These are phyloP conservation scores for Aspergillus unguis DNA, from an alignment of 2,329 filamentous ascomycete species.

Conservation along the genomic window DNA sequence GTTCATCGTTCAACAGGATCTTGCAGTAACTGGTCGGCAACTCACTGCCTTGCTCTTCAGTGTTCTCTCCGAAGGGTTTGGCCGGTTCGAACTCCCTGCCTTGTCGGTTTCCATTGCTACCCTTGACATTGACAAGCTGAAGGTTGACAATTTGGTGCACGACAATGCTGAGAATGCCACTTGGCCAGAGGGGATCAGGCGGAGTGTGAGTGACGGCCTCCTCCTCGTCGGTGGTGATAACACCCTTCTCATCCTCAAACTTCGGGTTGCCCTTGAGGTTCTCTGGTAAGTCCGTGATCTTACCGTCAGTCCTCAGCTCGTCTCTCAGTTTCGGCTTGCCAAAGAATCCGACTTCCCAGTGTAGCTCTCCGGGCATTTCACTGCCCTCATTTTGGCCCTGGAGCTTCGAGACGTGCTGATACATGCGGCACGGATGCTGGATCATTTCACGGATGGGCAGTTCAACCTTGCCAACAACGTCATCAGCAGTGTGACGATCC, in stretches of 20 bases:
- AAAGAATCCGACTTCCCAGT: constrained; percentile 97
- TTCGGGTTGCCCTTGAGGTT: constrained; percentile 70
- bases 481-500: constrained; percentile 85
- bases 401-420: constrained; percentile 79
- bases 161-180: constrained; percentile 78
- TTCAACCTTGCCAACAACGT: constrained; percentile 92
- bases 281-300: constrained; percentile 72
- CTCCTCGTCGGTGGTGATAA: constrained; percentile 68
- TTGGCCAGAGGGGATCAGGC: constrained; percentile 94
- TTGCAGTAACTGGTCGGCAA: constrained; percentile 93
- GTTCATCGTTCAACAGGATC: constrained; percentile 80
- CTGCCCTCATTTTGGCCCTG: constrained; percentile 78
- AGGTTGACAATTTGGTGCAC: constrained; percentile 95
- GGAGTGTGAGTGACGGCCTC: constrained; percentile 86
- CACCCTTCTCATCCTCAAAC: constrained; percentile 84
- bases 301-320: constrained; percentile 80
- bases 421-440: constrained; percentile 89
- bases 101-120: constrained; percentile 74
- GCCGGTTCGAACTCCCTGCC: constrained; percentile 87
- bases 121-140: constrained; percentile 86
- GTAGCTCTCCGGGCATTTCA: constrained; percentile 86
- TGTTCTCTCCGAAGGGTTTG: constrained; percentile 76
- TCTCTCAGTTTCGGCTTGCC: constrained; percentile 83
- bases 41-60: constrained; percentile 74
- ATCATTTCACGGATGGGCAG: constrained; percentile 93